Conservation (phyloP, 345 rosid genomes). For the Sonneratia caseolaris region DNA sequence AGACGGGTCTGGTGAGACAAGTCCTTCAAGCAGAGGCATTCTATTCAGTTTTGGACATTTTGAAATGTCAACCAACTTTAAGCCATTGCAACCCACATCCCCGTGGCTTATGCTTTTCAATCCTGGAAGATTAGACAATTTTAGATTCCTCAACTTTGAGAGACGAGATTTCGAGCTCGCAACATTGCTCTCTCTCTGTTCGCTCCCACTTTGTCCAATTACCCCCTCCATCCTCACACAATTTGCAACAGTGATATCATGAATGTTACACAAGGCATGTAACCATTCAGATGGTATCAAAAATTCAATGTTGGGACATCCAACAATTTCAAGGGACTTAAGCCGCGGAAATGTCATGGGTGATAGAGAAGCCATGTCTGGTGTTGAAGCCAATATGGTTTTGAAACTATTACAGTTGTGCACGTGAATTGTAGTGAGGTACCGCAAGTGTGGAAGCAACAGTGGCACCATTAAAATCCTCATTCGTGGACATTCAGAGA, state of each 20-base stretch:
- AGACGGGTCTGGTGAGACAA: background rate
- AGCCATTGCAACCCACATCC: background rate
- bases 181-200: background rate
- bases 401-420: background rate
- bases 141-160: background rate
- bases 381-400: background rate
- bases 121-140: background rate
- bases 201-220: background rate
- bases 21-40: background rate
- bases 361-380: background rate
- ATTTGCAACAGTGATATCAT: background rate
- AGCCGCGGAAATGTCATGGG: background rate
- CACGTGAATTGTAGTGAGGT: background rate
- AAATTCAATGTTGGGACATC: background rate
- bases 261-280: background rate
- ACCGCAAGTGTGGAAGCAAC: background rate
- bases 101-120: background rate
- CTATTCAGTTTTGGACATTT: background rate
- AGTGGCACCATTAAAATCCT: background rate
- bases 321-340: background rate
- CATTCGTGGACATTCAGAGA: background rate
- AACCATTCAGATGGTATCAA: background rate
- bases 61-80: background rate
- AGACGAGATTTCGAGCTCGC: background rate
- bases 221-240: background rate